These are phyloP conservation scores for Rhizodiscina lignyota DNA, from an alignment of 495 filamentous ascomycete species.

Conservation along the genomic window DNA sequence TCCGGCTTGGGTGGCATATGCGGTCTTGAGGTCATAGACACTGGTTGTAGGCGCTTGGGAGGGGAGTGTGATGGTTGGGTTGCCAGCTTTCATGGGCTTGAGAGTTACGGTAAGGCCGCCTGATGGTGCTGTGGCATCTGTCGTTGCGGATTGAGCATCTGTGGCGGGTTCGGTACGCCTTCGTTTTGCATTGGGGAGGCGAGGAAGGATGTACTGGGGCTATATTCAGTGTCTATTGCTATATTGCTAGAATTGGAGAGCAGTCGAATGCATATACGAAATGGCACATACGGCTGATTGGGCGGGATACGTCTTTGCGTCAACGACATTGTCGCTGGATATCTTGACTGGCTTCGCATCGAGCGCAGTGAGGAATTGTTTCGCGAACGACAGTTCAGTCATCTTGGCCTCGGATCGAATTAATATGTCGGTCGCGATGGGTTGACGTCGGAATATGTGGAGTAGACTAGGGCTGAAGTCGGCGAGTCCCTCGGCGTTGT, in stretches of 20 bases:
- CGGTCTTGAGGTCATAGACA: constrained; percentile 54
- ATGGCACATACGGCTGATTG: constrained; percentile 46
- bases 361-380: constrained; percentile 62
- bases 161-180: constrained; percentile 31
- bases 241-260: constrained; percentile 1
- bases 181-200: constrained; percentile 10
- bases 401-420: constrained; percentile 25
- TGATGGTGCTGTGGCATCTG: constrained; percentile 8
- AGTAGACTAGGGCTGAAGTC: no score
- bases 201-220: constrained; percentile 32
- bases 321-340: constrained; percentile 68
- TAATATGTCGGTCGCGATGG: no score
- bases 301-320: constrained; percentile 54
- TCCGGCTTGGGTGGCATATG: constrained; percentile 32
- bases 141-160: constrained; percentile 3
- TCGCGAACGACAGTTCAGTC: constrained; percentile 76
- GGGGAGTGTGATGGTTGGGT: constrained; percentile 43
- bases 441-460: no score
- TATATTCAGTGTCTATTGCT: constrained; percentile 1
- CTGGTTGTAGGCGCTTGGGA: constrained; percentile 46
- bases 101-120: constrained; percentile 36
- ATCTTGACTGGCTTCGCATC: constrained; percentile 64
- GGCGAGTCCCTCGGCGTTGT: no score
- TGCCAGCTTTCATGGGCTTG: constrained; percentile 51
- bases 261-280: no score